Base-by-base conservation (phyloP, 1,284 basidiomycete genomes). In the Leccinum pseudoinsigne region DNA sequence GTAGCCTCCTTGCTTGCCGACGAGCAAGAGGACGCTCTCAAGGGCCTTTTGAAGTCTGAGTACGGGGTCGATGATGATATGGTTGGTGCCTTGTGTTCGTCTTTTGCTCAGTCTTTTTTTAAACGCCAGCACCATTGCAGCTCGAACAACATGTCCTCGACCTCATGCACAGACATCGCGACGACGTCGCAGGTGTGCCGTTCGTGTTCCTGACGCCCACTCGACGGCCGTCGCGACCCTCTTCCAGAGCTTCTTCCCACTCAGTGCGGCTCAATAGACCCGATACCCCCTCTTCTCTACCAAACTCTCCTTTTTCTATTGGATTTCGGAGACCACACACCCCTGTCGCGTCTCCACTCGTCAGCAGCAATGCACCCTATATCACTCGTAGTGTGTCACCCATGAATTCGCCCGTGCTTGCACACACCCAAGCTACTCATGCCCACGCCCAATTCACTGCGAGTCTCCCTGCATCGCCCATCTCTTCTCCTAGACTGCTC, bases 11-110 rank as follows among this genome's bases (percentile, higher is more conserved):
- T 93, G 57, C 84, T 97, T 55, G 85, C 86, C 55, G 85, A 88
- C 62, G 94, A 97, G 75, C 86, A 90, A 64, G 94, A 95, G 76
- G 94, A 96, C 64, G 86, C 88, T 61, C 84, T 96, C 71, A 95
- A 95, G 78, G 71, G 76, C 2, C 70, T 94, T 36, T 82, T 97
- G 63, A 90, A 86, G 74, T 82, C 83, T 36, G 86, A 84, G 47
- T 91, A 89, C 70, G 83, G 82, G 6, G 85, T 93, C 68, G 85
- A 93, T 70, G 87, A 90, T 66, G 89, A 91, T 69, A 86, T 86
- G 76, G 93, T 94, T 66, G 72, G 78, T 71, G 34, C 16, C 54
- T 55, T 45, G 11, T 55, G 57, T n/a, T 21, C 59, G 57, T 34
- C 71, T 40, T 61, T 55, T 59, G 47, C 60, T 63, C 56, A 58